Conservation (phyloP, 192 early-diverging fungal species). For the Podila clonocystis region DNA sequence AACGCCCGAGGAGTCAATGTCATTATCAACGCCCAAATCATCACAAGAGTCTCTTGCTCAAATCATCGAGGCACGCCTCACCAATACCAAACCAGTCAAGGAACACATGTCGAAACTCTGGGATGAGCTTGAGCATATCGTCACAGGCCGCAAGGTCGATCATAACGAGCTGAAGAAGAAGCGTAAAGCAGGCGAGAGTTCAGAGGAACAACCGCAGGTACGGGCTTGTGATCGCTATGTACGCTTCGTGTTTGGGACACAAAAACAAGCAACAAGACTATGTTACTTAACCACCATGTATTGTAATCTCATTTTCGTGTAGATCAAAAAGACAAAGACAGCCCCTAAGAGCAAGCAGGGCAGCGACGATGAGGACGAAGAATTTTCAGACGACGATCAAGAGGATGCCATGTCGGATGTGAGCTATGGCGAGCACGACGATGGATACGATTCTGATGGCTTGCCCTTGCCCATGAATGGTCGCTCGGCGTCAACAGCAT, state of each 20-base stretch:
- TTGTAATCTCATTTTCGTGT: not conserved
- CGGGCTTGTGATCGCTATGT: not conserved
- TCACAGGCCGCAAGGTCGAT: slow-evolving; percentile 28
- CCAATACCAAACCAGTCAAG: slow-evolving; percentile 38
- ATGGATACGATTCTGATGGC: slow-evolving; percentile 51
- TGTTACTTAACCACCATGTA: not conserved
- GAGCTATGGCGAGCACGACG: slow-evolving; percentile 31
- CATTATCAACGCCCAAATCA: not conserved
- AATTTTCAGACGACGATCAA: slow-evolving; percentile 28
- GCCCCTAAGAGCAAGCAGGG: slow-evolving; percentile 31
- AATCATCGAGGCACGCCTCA: slow-evolving; percentile 31
- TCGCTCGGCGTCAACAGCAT: slow-evolving; percentile 6
- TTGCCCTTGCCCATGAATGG: slow-evolving; percentile 28
- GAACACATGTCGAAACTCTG: slow-evolving; percentile 40
- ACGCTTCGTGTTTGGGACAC: no score
- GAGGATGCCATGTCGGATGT: slow-evolving; percentile 24
- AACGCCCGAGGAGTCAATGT: not conserved
- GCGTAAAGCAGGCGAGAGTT: slow-evolving; percentile 37
- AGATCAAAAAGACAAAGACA: slow-evolving; percentile 24
- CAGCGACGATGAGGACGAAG: slow-evolving; percentile 39
- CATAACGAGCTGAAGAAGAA: slow-evolving; percentile 31
- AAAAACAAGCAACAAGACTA: no score
- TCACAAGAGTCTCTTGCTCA: slow-evolving; percentile 11
- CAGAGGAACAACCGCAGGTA: slow-evolving; percentile 40
- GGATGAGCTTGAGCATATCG: slow-evolving; percentile 44